phyloP scores from a whole-genome alignment of 2,329 filamentous ascomycete genomes.

The Aspergillus chevalieri region DNA sequence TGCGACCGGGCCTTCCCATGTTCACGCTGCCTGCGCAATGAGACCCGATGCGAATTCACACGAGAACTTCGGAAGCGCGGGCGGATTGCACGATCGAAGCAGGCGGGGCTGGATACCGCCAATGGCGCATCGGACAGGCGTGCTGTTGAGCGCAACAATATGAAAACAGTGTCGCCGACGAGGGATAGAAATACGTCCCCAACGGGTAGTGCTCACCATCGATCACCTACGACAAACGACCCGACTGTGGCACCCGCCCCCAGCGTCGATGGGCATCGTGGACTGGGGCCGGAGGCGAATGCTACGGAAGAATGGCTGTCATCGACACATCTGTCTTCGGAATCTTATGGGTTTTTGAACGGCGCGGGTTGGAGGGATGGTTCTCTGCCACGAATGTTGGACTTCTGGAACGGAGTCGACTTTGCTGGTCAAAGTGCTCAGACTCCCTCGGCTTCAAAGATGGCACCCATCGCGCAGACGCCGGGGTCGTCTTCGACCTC shows the following conservation, averaged over 20 bases:
- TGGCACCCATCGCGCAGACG: slow-evolving; percentile 50
- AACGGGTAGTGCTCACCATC: slow-evolving; percentile 17
- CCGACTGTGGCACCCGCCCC: slow-evolving; percentile 20
- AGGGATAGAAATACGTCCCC: slow-evolving; percentile 16
- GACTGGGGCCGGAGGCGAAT: slow-evolving; percentile 14
- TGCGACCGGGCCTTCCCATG: slow-evolving; percentile 90
- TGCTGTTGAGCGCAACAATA: background rate
- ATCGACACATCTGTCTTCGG: slow-evolving; percentile 25
- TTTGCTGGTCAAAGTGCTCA: slow-evolving; percentile 33
- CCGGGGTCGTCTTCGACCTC: slow-evolving; percentile 17
- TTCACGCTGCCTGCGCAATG: slow-evolving; percentile 79
- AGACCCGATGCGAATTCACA: slow-evolving; percentile 68
- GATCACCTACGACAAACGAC: slow-evolving; percentile 25
- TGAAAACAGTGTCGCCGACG: slow-evolving; percentile 11
- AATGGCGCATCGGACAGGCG: slow-evolving; percentile 2
- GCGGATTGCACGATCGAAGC: slow-evolving; percentile 67
- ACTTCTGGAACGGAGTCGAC: slow-evolving; percentile 28
- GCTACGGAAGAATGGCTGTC: slow-evolving; percentile 30
- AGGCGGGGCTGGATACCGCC: slow-evolving; percentile 45
- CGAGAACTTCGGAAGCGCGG: slow-evolving; percentile 90
- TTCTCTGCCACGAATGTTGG: slow-evolving; percentile 22
- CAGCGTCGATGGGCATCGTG: slow-evolving; percentile 24
- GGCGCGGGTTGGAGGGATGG: slow-evolving; percentile 20
- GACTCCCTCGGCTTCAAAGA: slow-evolving; percentile 49
- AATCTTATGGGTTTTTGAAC: slow-evolving; percentile 25